Evolutionary conservation across 2,329 filamentous ascomycete genomes (phyloP).

Genomic region (Coniochaeta sp.): DNA sequence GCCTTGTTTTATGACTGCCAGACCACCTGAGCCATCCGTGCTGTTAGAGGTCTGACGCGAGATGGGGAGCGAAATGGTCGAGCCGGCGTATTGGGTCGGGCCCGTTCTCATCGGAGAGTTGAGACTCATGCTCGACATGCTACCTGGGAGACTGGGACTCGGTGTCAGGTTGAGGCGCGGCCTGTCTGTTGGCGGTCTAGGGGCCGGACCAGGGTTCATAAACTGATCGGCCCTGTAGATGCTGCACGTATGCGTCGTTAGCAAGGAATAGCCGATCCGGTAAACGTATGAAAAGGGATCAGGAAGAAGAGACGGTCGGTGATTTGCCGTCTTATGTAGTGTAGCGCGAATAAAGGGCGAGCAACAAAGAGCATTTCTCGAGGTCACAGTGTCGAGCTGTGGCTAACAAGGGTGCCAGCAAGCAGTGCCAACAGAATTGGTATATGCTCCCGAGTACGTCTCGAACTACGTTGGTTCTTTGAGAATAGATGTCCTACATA

Average conservation of each 20-base stretch:
- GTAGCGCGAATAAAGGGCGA: background rate
- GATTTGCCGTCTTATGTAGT: background rate
- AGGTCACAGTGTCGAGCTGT: background rate
- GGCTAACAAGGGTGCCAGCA: background rate
- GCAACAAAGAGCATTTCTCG: background rate
- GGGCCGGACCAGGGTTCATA: slow-evolving; percentile 95
- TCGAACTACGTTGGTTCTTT: background rate
- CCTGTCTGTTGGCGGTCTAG: slow-evolving; percentile 77
- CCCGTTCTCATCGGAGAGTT: slow-evolving; percentile 59
- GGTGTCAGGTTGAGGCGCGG: slow-evolving; percentile 76
- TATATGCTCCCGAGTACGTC: background rate
- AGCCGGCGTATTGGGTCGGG: slow-evolving; percentile 46
- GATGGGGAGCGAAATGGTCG: slow-evolving; percentile 66
- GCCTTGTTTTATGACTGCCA: slow-evolving; percentile 72
- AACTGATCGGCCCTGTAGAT: slow-evolving; percentile 62
- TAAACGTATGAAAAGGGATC: background rate
- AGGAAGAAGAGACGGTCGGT: background rate
- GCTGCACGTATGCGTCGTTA: slow-evolving; percentile 23
- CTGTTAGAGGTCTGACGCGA: slow-evolving; percentile 53
- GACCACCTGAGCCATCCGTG: slow-evolving; percentile 57
- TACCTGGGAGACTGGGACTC: slow-evolving; percentile 65
- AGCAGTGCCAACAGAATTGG: background rate
- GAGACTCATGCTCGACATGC: slow-evolving; percentile 72
- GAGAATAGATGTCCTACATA: background rate
- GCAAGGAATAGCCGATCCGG: background rate